Percentiles rank a stretch among this genome's conserved stretches.
phyloP scores from a whole-genome alignment of 2,329 filamentous ascomycete species.

The Phialophora tarda region DNA sequence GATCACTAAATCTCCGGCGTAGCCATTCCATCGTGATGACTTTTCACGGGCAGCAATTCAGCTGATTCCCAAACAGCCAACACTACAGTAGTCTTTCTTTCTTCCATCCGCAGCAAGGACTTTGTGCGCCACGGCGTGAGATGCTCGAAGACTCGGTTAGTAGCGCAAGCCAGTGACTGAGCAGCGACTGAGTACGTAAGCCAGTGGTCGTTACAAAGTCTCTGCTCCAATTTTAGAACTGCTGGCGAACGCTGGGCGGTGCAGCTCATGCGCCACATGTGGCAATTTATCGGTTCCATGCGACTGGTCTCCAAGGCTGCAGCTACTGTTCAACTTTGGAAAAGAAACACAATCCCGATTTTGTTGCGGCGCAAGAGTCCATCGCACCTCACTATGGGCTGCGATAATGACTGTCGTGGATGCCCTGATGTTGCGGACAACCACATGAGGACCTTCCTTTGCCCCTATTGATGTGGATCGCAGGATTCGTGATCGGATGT shows the following conservation, averaged over 20 bases:
- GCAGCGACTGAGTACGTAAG: not conserved
- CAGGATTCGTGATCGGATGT: not conserved
- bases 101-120: not conserved
- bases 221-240: constrained; percentile 1
- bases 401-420: not conserved
- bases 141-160: not conserved
- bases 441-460: not conserved
- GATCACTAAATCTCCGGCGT: not conserved
- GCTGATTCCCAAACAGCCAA: not conserved
- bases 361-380: not conserved
- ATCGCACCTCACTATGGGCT: not conserved
- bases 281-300: not conserved
- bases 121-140: not conserved
- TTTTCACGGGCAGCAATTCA: not conserved
- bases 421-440: not conserved
- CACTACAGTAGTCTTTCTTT: not conserved
- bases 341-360: not conserved
- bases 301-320: not conserved
- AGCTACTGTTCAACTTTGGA: not conserved
- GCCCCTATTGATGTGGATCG: not conserved
- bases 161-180: not conserved
- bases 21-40: not conserved
- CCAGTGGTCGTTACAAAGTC: not conserved
- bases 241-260: not conserved
- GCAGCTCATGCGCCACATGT: constrained; percentile 1